Evolutionary conservation across 345 rosid genomes (phyloP).

Genomic region (Acer negundo): DNA sequence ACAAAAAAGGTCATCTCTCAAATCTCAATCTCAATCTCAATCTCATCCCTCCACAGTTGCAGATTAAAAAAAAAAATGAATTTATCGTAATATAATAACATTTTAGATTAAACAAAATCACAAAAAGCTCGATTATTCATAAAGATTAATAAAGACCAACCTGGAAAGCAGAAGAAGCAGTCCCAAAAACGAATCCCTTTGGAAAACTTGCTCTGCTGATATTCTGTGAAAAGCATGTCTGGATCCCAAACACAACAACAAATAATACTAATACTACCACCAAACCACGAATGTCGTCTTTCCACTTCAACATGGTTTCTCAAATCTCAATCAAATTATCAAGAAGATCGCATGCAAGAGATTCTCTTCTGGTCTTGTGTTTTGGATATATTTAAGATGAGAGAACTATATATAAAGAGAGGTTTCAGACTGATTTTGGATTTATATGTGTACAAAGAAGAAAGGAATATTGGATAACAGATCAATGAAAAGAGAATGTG

Average conservation of each 20-base stretch:
- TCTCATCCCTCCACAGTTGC: background rate
- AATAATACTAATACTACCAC: background rate
- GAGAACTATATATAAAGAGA: background rate
- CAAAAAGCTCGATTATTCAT: background rate
- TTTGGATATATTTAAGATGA: background rate
- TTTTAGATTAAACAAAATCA: background rate
- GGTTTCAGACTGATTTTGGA: background rate
- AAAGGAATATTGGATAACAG: no score
- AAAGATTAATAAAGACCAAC: constrained; percentile 14
- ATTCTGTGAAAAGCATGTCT: constrained; percentile 31
- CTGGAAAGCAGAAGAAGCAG: constrained; percentile 67
- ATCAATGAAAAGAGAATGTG: background rate
- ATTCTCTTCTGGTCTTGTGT: no score
- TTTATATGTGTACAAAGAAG: background rate
- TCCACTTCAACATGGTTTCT: constrained; percentile 17
- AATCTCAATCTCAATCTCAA: background rate
- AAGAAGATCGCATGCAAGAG: background rate
- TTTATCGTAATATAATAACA: no score
- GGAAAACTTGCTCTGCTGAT: constrained; percentile 51
- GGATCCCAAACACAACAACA: constrained; percentile 20
- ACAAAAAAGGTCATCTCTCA: background rate
- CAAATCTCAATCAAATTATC: no score
- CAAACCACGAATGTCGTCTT: constrained; percentile 24
- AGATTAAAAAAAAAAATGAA: no score
- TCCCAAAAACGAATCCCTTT: constrained; percentile 54